Evolutionary conservation across 306 rosid species (phyloP).

Genomic region (Cucurbita pepo): DNA sequence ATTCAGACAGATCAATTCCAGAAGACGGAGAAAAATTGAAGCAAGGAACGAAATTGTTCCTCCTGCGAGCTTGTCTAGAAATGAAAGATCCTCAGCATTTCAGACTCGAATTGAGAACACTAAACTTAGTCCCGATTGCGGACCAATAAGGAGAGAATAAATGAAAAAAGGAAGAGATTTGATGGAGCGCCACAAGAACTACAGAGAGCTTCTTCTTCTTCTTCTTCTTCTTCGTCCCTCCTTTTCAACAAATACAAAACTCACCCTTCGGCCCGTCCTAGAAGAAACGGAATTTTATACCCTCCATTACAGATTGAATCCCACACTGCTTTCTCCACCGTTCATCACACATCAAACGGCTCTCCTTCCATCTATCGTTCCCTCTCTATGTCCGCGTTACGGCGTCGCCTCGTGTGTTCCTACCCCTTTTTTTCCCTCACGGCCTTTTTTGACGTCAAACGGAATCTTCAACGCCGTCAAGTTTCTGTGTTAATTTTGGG

Average conservation of each 20-base stretch:
- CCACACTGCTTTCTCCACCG: constrained; percentile 31
- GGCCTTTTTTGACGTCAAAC: constrained; percentile 17
- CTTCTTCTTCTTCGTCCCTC: not conserved
- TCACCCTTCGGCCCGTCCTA: constrained; percentile 14
- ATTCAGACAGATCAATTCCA: not conserved
- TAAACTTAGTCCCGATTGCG: not conserved
- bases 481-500: not conserved
- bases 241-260: not conserved
- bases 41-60: not conserved
- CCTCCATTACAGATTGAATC: constrained; percentile 22
- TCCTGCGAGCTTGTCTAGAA: not conserved
- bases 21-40: not conserved
- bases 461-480: constrained; percentile 32
- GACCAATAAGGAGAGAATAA: constrained; percentile 5
- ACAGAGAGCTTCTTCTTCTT: constrained; percentile 13
- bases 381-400: constrained; percentile 9
- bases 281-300: constrained; percentile 17
- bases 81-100: constrained; percentile 4
- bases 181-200: constrained; percentile 13
- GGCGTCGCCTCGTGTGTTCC: not conserved
- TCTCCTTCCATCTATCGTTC: constrained; percentile 6
- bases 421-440: not conserved
- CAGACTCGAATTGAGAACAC: not conserved
- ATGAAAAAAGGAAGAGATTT: not conserved
- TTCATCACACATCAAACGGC: constrained; percentile 30